phyloP scores from a whole-genome alignment of 2,329 filamentous ascomycete species.

The Sclerotinia glacialis region DNA sequence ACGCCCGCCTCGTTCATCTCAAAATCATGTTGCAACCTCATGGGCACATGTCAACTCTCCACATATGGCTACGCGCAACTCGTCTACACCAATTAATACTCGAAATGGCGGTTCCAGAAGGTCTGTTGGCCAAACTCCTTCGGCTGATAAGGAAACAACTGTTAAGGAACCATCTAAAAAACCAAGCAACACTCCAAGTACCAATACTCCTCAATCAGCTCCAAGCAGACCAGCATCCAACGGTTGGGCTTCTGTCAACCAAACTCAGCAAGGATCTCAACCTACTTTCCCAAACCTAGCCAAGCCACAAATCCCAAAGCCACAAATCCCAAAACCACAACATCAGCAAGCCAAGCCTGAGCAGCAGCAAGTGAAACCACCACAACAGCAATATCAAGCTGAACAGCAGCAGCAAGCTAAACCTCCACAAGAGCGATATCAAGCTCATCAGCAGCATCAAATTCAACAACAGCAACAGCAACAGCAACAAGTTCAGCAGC shows the following conservation, averaged over 20 bases:
- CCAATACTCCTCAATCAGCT: constrained; percentile 16
- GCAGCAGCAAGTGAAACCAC: not conserved
- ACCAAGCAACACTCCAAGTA: constrained; percentile 9
- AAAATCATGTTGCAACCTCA: constrained; percentile 12
- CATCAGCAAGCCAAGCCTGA: constrained; percentile 1
- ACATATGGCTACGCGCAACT: constrained; percentile 16
- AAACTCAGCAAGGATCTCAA: constrained; percentile 16
- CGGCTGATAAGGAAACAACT: constrained; percentile 1
- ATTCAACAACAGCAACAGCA: not conserved
- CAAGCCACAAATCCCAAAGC: constrained; percentile 9
- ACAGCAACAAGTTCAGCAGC: not conserved
- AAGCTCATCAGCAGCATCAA: not conserved
- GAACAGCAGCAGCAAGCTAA: not conserved
- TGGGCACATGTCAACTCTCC: constrained; percentile 35
- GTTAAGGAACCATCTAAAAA: constrained; percentile 12
- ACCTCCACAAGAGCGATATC: not conserved
- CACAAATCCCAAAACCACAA: constrained; percentile 19
- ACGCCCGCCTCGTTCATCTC: constrained; percentile 17
- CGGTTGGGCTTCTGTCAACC: constrained; percentile 25
- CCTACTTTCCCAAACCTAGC: constrained; percentile 11
- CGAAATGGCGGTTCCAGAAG: constrained; percentile 11
- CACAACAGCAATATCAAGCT: not conserved
- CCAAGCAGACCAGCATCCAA: constrained; percentile 11
- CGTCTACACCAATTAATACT: constrained; percentile 16
- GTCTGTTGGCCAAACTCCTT: not conserved